Conservation (phyloP, 345 rosid species). For the Mallotus nudiflorus region DNA sequence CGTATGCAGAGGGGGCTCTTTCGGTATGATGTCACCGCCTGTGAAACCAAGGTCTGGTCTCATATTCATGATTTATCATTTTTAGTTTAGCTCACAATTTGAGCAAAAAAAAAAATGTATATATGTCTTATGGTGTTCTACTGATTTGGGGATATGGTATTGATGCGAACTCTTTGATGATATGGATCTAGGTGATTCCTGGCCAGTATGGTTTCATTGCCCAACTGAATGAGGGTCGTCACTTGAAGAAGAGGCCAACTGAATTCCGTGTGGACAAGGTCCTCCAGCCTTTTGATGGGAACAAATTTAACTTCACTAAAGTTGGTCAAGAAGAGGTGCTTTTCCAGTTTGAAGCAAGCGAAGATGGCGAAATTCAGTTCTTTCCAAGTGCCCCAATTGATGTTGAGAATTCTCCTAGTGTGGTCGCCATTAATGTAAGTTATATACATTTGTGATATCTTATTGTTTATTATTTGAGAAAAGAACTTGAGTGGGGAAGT, state of each 20-base stretch:
- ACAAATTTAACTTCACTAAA: constrained; percentile 92
- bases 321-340: constrained; percentile 95
- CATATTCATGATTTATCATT: neutral
- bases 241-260: constrained; percentile 96
- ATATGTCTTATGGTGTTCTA: neutral
- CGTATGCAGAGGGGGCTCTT: constrained; percentile 86
- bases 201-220: constrained; percentile 85
- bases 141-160: neutral
- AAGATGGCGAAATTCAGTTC: constrained; percentile 64
- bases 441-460: neutral
- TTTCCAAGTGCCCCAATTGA: constrained; percentile 61
- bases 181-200: constrained; percentile 66
- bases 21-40: constrained; percentile 92
- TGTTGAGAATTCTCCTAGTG: constrained; percentile 69
- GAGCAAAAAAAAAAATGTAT: neutral
- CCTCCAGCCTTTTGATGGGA: constrained; percentile 86
- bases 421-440: constrained; percentile 88
- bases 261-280: constrained; percentile 93
- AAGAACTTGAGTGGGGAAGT: neutral
- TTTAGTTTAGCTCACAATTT: neutral
- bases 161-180: constrained; percentile 8
- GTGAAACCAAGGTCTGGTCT: constrained; percentile 79
- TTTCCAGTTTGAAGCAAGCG: constrained; percentile 86
- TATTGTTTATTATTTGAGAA: neutral
- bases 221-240: constrained; percentile 95